Evolutionary conservation across 2,329 filamentous ascomycete species (phyloP).

Genomic region (Thielaviopsis punctulata): DNA sequence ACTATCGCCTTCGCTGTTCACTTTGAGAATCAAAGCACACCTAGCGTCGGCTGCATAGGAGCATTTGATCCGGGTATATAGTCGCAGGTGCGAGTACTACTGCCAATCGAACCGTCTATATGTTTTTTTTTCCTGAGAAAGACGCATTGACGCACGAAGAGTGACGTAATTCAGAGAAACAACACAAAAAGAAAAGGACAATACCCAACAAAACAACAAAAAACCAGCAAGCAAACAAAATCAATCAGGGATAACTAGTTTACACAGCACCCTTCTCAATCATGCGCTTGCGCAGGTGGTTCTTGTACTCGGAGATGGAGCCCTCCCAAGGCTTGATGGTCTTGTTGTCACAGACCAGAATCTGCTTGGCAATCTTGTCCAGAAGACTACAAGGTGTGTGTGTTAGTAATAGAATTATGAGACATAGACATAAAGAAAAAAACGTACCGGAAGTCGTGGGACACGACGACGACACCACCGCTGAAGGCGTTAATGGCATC

Average conservation of each 20-base stretch:
- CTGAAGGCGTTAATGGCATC: slow-evolving; percentile 94
- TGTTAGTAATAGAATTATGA: slow-evolving; percentile 13
- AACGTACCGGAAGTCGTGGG: slow-evolving; percentile 91
- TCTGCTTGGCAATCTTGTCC: slow-evolving; percentile 99
- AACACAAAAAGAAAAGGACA: not conserved
- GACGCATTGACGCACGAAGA: not conserved
- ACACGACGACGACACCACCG: slow-evolving; percentile 93
- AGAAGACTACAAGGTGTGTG: slow-evolving; percentile 46
- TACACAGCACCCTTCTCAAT: slow-evolving; percentile 71
- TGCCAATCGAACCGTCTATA: not conserved
- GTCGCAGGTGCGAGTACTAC: too few relatives aligned
- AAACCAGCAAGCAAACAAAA: not conserved
- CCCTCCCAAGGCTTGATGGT: slow-evolving; percentile 82
- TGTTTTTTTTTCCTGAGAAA: not conserved
- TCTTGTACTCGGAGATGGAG: slow-evolving; percentile 88
- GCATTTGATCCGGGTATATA: not conserved
- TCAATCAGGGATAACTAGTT: not conserved
- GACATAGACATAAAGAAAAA: not conserved
- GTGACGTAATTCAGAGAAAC: not conserved
- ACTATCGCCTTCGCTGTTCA: not conserved
- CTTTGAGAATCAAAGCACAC: not conserved
- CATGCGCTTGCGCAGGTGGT: slow-evolving; percentile 99
- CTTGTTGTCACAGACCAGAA: slow-evolving; percentile 98
- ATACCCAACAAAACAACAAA: slow-evolving; percentile 1
- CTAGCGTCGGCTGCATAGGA: not conserved